Conservation (phyloP, 2,329 filamentous ascomycete species). For the Rosellinia necatrix region DNA sequence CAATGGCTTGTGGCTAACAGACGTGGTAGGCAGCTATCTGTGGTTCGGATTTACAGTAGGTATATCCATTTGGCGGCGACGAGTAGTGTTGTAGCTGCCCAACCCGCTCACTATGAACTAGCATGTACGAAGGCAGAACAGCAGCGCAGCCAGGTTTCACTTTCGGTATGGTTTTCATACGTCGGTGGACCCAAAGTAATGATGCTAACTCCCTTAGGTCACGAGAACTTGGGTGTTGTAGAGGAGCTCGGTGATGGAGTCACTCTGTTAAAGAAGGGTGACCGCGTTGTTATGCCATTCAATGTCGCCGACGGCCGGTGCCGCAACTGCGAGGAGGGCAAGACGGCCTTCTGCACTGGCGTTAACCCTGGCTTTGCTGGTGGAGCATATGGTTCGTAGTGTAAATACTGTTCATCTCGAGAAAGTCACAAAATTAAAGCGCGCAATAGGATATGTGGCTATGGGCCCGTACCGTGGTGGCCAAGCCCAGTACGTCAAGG, state of each 20-base stretch:
- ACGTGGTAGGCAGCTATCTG: constrained; percentile 8
- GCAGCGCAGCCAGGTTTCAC: constrained; percentile 12
- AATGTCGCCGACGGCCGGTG: constrained; percentile 16
- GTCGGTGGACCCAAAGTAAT: no score
- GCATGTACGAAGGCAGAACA: constrained; percentile 18
- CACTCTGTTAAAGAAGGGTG: constrained; percentile 12
- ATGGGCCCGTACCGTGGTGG: constrained; percentile 16
- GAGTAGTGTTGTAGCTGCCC: neutral
- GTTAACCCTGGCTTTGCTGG: constrained; percentile 17
- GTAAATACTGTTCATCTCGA: no score
- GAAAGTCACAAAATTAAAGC: no score
- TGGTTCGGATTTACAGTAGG: constrained; percentile 16
- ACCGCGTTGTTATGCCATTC: constrained; percentile 14
- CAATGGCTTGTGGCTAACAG: neutral
- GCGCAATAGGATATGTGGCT: no score
- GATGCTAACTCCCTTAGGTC: neutral
- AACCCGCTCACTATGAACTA: neutral
- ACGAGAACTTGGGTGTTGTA: constrained; percentile 15
- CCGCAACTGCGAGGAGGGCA: constrained; percentile 18
- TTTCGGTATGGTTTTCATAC: constrained; percentile 6
- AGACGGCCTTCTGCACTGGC: constrained; percentile 16
- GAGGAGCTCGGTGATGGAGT: constrained; percentile 13
- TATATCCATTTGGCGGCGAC: no score
- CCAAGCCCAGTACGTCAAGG: constrained; percentile 15
- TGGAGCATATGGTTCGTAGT: constrained; percentile 15